Evolutionary conservation across 108 stramenopile species (phyloP).

Genomic region (Bacterosira constricta): DNA sequence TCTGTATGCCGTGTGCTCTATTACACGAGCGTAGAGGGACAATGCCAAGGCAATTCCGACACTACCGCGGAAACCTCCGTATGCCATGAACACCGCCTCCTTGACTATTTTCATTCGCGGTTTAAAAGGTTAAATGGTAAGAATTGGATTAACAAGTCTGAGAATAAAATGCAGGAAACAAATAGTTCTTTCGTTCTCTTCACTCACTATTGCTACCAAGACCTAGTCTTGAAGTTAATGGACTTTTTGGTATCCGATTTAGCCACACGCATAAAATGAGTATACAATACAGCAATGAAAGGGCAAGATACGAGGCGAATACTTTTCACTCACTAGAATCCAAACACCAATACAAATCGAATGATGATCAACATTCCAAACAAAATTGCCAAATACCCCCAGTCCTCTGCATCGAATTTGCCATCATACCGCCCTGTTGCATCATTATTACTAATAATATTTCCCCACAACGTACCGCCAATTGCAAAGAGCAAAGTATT

Average conservation of each 20-base stretch:
- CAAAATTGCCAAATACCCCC: slow-evolving; percentile 6
- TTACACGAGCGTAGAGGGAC: slow-evolving; percentile 40
- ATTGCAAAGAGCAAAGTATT: slow-evolving; percentile 94
- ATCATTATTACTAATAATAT: slow-evolving; percentile 45
- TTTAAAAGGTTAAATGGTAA: too few relatives aligned
- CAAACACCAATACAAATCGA: slow-evolving; percentile 3
- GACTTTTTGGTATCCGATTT: too few relatives aligned
- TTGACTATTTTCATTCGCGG: too few relatives aligned
- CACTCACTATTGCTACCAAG: neutral
- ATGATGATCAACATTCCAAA: neutral
- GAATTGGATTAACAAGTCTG: too few relatives aligned
- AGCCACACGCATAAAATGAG: too few relatives aligned
- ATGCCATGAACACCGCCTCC: slow-evolving; percentile 64
- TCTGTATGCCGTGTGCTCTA: neutral
- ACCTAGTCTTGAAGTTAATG: slow-evolving; percentile 9
- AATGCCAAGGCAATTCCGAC: slow-evolving; percentile 78
- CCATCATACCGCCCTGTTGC: too few relatives aligned
- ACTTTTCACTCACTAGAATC: too few relatives aligned
- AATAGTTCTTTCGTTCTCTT: too few relatives aligned
- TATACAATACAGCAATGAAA: too few relatives aligned
- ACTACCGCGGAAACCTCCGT: slow-evolving; percentile 79
- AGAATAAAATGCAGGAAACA: too few relatives aligned
- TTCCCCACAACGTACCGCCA: slow-evolving; percentile 85
- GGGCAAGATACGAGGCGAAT: too few relatives aligned
- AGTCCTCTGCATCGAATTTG: too few relatives aligned